phyloP scores from a whole-genome alignment of 2,329 filamentous ascomycete species.

The Fusarium gaditjirri region DNA sequence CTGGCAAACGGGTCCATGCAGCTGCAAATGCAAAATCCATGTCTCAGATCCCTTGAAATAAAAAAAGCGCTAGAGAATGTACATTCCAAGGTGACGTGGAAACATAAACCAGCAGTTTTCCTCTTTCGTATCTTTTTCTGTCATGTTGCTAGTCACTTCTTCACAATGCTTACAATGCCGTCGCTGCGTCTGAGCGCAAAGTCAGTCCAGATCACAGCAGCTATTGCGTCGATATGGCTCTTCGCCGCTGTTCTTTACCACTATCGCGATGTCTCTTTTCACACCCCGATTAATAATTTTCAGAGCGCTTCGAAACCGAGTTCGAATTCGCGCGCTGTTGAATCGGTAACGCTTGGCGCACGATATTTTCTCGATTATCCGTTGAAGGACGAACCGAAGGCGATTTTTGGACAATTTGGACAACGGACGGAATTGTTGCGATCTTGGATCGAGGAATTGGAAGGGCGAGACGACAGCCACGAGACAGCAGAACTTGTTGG shows the following conservation, averaged over 20 bases:
- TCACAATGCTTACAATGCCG: slow-evolving; percentile 17
- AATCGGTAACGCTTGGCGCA: slow-evolving; percentile 18
- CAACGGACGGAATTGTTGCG: slow-evolving; percentile 39
- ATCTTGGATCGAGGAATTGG: slow-evolving; percentile 34
- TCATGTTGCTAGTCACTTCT: not conserved
- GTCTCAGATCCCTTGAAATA: not conserved
- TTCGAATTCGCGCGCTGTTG: not conserved
- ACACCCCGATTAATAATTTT: not conserved
- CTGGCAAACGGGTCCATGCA: not conserved
- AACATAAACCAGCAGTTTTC: not conserved
- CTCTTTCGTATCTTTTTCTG: not conserved
- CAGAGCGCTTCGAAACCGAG: not conserved
- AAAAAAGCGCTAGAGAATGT: not conserved
- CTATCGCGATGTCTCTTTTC: not conserved
- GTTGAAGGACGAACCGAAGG: slow-evolving; percentile 45
- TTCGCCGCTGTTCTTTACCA: slow-evolving; percentile 9
- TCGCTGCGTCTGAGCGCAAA: slow-evolving; percentile 13
- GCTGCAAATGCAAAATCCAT: not conserved
- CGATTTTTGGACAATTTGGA: slow-evolving; percentile 48
- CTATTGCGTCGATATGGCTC: slow-evolving; percentile 25
- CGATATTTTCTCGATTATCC: slow-evolving; percentile 46
- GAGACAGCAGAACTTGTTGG: slow-evolving; percentile 16
- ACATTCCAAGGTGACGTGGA: not conserved
- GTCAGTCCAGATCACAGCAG: slow-evolving; percentile 16
- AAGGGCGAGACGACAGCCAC: not conserved